Evolutionary conservation across 1,139 yeast species (phyloP), one percentile per base, ranked within the genome.

Genomic region (Yamadazyma atmosphaerica): DNA sequence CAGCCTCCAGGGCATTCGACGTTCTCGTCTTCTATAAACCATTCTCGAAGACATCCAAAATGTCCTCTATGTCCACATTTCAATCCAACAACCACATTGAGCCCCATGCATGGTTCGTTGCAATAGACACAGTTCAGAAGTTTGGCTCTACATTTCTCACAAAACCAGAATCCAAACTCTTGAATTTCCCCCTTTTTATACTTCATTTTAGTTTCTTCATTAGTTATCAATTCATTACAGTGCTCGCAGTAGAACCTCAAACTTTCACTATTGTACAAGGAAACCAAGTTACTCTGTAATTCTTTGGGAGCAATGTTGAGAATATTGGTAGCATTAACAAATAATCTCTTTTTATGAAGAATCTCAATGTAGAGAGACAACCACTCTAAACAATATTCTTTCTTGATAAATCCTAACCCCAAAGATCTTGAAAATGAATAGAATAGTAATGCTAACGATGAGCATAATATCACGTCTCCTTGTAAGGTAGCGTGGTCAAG

Each of bases 51-150:
- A 63, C 98, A 92, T 3, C 80, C 81, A 53, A 80, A 81, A 60
- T 92, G 98, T 1, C 95, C 90, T 39, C 82, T 73, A 59, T 92
- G 98, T 0, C 97, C 97, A 65, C 98, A 92, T 33, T 68, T 74
- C 38, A 86, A 62, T 48, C 72, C 66, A 16, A 82, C 65, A n/a
- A 79, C 79, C 17, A 86, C 77, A 9, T 83, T 75, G 38, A 86
- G 66, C 0, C 95, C 95, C 50, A 76, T 78, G 50, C 90, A 72
- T 2, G 96, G 92, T 52, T 79, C 83, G 44, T 83, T 74, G 56
- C 98, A 92, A 45, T 84, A 78, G n/a, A 83, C 72, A 59, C 98
- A 92, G 31, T 81, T 77, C 46, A 78, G 83, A 46, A 79, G 83
- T 21, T 69, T 68, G 33, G 61, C 66, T 3, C 70, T 65, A 57